Percentiles rank a stretch among this genome's conserved stretches.
Conservation (phyloP, 768 basidiomycete genomes). For the Trametes punicea region DNA sequence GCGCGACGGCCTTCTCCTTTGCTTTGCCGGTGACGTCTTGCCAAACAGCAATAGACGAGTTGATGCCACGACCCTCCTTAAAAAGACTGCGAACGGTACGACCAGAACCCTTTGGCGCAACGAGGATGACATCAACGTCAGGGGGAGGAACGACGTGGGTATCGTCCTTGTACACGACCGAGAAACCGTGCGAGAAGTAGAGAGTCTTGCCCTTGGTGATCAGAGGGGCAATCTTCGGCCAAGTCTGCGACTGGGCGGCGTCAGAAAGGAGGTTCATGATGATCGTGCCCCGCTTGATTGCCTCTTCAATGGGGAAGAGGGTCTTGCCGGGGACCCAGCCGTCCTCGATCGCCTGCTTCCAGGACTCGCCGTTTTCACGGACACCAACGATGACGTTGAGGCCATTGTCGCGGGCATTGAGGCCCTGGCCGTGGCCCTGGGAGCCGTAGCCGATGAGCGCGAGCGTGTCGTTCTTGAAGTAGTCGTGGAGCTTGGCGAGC, state of each 20-base stretch:
- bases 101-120: slow-evolving; percentile 98
- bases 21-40: slow-evolving; percentile 99
- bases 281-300: slow-evolving; percentile 92
- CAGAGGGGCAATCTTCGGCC: slow-evolving; percentile 84
- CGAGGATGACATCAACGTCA: slow-evolving; percentile 98
- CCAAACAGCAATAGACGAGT: slow-evolving; percentile 91
- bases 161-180: slow-evolving; percentile 96
- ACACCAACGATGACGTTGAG: slow-evolving; percentile 99
- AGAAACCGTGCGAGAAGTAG: slow-evolving; percentile 99
- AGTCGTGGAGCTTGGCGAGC: slow-evolving; percentile 94
- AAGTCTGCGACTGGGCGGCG: slow-evolving; percentile 97
- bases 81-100: slow-evolving; percentile 99
- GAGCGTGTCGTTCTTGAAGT: slow-evolving; percentile 99
- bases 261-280: slow-evolving; percentile 99
- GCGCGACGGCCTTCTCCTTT: slow-evolving; percentile 92
- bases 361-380: slow-evolving; percentile 93
- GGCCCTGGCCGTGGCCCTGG: slow-evolving; percentile 96
- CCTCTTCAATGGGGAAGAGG: slow-evolving; percentile 97
- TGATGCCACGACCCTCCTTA: slow-evolving; percentile 99
- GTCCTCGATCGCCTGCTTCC: slow-evolving; percentile 93
- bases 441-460: slow-evolving; percentile 99
- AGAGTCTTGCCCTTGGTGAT: slow-evolving; percentile 99
- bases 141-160: slow-evolving; percentile 88
- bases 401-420: slow-evolving; percentile 99
- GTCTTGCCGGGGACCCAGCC: slow-evolving; percentile 99